Conservation (phyloP, 2,329 filamentous ascomycete genomes). For the Diaporthe batatas region DNA sequence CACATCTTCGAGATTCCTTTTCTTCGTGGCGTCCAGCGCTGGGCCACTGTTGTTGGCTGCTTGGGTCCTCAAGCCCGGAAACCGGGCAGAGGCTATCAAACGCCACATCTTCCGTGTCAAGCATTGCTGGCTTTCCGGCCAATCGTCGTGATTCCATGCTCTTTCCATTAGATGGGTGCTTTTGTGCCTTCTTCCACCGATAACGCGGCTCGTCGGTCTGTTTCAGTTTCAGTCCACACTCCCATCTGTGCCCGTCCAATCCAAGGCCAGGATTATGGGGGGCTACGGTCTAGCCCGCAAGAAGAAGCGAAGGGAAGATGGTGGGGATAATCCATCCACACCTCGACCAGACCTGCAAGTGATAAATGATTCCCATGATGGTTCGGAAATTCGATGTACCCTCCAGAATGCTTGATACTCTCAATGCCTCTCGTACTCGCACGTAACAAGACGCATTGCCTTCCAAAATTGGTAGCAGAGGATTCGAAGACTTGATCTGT, state of each 20-base stretch:
- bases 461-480: neutral
- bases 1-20: too few relatives aligned
- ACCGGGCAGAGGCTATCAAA: neutral
- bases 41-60: neutral
- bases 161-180: neutral
- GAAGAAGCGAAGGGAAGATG: slow-evolving; percentile 22
- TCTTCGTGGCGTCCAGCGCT: neutral
- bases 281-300: neutral
- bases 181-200: slow-evolving; percentile 9
- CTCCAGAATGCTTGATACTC: neutral
- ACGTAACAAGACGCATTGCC: neutral
- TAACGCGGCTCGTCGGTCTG: neutral
- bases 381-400: neutral
- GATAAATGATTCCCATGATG: neutral
- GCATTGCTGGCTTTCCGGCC: neutral
- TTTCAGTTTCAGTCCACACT: slow-evolving; percentile 7
- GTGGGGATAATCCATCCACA: neutral
- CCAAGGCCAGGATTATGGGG: neutral
- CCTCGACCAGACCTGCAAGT: neutral
- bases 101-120: neutral
- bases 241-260: neutral
- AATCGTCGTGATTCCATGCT: neutral
- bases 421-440: neutral
- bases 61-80: neutral
- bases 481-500: neutral